Percentiles rank a stretch among this genome's conserved stretches.
phyloP scores from a whole-genome alignment of 768 basidiomycete genomes.

The Kwoniella sp. region DNA sequence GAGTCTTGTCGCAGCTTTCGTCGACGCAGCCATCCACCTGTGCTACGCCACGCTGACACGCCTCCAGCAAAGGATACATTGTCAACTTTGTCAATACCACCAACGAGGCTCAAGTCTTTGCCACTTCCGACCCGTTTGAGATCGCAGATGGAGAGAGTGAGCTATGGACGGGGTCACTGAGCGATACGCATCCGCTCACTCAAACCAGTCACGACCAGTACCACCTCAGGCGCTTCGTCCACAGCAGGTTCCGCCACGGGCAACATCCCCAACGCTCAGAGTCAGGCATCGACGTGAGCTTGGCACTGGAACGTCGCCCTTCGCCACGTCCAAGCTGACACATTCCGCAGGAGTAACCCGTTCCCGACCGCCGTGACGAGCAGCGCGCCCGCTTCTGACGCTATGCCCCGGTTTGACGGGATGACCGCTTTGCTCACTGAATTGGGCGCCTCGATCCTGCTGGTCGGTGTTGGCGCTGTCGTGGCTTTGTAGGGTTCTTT shows the following conservation, averaged over 20 bases:
- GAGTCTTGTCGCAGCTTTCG: too few species aligned
- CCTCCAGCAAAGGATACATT: slow-evolving; percentile 34
- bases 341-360: neutral
- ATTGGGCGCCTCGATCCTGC: neutral
- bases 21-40: too few species aligned
- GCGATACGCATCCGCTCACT: too few species aligned
- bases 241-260: neutral
- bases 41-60: too few species aligned
- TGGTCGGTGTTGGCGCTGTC: neutral
- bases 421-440: neutral
- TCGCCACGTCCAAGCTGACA: neutral
- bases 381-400: neutral
- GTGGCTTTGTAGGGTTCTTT: too few species aligned
- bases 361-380: neutral
- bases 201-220: slow-evolving; percentile 4
- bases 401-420: neutral
- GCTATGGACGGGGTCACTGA: too few species aligned
- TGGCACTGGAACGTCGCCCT: neutral
- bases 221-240: neutral
- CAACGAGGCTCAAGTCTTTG: slow-evolving; percentile 31
- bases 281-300: slow-evolving; percentile 1
- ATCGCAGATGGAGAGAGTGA: slow-evolving; percentile 32
- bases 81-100: slow-evolving; percentile 39
- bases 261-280: slow-evolving; percentile 12
- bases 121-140: slow-evolving; percentile 28